Evolutionary conservation across 768 basidiomycete genomes (phyloP), one percentile per base, ranked within the genome.

Genomic region (Leccinum arenicola): DNA sequence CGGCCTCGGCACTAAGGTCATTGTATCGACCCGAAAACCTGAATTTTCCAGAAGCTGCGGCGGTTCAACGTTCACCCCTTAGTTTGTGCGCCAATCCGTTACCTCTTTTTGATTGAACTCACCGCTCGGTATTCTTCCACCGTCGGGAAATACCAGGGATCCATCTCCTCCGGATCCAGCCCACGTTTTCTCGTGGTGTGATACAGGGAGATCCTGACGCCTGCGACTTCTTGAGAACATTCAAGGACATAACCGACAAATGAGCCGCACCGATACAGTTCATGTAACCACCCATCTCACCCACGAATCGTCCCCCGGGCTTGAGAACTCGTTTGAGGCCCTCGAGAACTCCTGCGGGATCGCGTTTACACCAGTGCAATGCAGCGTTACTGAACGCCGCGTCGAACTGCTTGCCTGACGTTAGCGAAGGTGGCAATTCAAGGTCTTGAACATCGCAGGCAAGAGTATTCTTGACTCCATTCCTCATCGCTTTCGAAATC

Each of bases 81-180:
- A 50, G 29, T 50, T 60, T 40, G 45, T 61, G 47, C 43, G 35
- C 53, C 49, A 40, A 57, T 29, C 43, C 19, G 4, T 23, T 54
- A 38, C 49, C 14, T 25, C 33, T 10, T 40, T 21, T 29, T 45
- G 43, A 45, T 45, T 12, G 12, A 12, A 60, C 76, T 58, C 66
- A 87, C 86, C 70, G 77, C 75, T 50, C 70, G 73, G 70, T 94
- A 93, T 59, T 89, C 84, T 29, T 82, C 79, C 11, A 79, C 78
- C 0, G 86, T 86, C 4, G 93, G 93, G 68, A 92, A 93, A 75
- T 84, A 92, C 91, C 91, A 94, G 0, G 93, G 93, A 67, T 95
- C 92, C 47, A 84, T 69, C 11, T 72, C 66, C 9, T 73, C 71
- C 10, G 91, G 83, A 69, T 91, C 78, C 56, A 84, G 71, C 0